A percentile compares a stretch with the other conserved stretches of the same genome.
Conservation (phyloP, 495 filamentous ascomycete genomes). For the Penicillium alfredii region DNA sequence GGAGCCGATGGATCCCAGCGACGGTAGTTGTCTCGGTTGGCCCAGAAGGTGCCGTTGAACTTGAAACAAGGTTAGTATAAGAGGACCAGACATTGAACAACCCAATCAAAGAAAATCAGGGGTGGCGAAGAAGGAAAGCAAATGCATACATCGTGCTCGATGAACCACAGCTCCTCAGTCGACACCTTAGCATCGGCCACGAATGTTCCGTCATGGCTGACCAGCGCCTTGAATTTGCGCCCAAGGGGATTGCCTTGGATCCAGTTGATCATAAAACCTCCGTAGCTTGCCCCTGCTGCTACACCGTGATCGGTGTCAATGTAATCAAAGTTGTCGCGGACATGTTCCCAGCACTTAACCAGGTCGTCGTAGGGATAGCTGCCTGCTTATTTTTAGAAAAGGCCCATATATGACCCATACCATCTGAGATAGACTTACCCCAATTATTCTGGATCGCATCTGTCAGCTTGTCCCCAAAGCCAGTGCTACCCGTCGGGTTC, state of each 20-base stretch:
- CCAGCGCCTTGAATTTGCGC: constrained; percentile 48
- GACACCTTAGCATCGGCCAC: constrained; percentile 37
- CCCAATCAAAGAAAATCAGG: constrained; percentile 6
- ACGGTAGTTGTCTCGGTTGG: constrained; percentile 36
- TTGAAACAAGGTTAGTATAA: constrained; percentile 11
- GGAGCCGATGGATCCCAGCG: constrained; percentile 37
- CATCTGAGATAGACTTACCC: constrained; percentile 23
- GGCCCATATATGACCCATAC: no score
- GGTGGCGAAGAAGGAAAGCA: constrained; percentile 10
- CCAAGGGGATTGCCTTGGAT: constrained; percentile 50
- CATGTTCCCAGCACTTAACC: constrained; percentile 45
- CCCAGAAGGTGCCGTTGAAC: constrained; percentile 43
- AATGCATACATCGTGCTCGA: constrained; percentile 27
- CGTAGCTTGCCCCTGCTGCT: constrained; percentile 45
- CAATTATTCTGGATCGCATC: constrained; percentile 45
- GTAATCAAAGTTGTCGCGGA: constrained; percentile 42
- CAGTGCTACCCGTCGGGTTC: constrained; percentile 48
- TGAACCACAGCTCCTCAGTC: constrained; percentile 47
- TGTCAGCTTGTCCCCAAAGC: constrained; percentile 43
- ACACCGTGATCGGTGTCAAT: constrained; percentile 47
- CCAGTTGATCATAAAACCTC: constrained; percentile 55
- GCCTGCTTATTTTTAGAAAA: constrained; percentile 16
- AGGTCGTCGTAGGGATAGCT: constrained; percentile 51
- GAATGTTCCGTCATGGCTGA: constrained; percentile 43
- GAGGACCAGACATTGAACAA: no score